Conservation (phyloP, 352 stramenopile species). For the Aphanomyces astaci region DNA sequence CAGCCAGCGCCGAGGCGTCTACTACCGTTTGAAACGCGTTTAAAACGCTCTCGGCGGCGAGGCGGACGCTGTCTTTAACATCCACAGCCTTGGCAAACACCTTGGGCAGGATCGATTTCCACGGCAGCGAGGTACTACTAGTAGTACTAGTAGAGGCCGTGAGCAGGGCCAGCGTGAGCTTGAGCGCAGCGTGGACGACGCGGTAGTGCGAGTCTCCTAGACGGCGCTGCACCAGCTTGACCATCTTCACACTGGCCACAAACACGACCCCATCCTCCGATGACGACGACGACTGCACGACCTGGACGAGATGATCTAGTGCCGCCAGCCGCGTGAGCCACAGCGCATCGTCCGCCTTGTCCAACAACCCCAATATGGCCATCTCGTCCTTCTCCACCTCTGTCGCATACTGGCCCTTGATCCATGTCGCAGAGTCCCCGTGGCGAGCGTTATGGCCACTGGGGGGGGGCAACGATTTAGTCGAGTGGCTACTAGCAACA, state of each 20-base stretch:
- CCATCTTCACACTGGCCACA: not conserved
- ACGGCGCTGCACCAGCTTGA: conserved; percentile 37
- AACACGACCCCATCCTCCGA: not conserved
- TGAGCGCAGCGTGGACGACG: conserved; percentile 58
- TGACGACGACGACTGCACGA: not conserved
- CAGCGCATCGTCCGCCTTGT: conserved; percentile 1
- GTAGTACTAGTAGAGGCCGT: not conserved
- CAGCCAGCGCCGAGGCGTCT: conserved; percentile 30
- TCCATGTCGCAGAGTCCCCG: no score
- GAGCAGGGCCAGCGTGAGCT: conserved; percentile 44
- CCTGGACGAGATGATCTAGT: conserved; percentile 20
- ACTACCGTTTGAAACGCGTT: conserved; percentile 37
- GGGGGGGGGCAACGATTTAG: no score
- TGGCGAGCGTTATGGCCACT: no score
- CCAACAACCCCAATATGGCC: no score
- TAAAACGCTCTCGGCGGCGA: conserved; percentile 49
- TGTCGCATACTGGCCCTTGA: no score
- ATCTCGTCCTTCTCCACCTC: no score
- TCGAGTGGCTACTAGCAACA: no score
- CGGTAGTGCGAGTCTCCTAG: conserved; percentile 66
- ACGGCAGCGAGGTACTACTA: not conserved
- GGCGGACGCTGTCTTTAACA: conserved; percentile 53
- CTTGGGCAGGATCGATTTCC: conserved; percentile 34
- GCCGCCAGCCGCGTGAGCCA: conserved; percentile 67
- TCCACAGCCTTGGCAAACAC: conserved; percentile 74